phyloP scores from a whole-genome alignment of 352 stramenopile genomes.

The Phytophthora macrochlamydospora region DNA sequence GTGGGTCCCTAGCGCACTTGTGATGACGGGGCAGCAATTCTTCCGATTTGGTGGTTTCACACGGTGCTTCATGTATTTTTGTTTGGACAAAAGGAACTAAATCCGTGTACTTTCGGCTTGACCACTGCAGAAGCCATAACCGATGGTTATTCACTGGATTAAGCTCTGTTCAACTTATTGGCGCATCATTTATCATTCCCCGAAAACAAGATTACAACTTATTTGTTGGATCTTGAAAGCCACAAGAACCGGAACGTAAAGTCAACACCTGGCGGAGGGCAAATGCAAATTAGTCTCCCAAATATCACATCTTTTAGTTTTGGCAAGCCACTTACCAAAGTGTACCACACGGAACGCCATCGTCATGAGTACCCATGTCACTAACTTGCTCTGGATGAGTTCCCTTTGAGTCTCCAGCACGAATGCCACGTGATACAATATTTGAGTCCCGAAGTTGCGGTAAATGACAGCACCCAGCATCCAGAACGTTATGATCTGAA shows the following conservation, averaged over 20 bases:
- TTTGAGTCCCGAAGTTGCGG: constrained; percentile 23
- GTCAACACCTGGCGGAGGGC: neutral
- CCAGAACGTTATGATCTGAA: neutral
- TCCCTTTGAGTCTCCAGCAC: constrained; percentile 38
- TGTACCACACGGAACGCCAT: constrained; percentile 29
- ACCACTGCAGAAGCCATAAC: no score
- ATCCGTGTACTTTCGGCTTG: no score
- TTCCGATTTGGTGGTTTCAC: no score
- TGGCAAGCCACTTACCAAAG: constrained; percentile 14
- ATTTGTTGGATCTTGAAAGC: neutral
- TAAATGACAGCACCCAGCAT: neutral
- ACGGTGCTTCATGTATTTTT: no score
- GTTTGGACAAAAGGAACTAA: no score
- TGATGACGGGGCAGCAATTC: no score
- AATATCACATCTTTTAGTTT: neutral
- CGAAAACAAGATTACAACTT: neutral
- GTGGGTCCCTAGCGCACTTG: no score
- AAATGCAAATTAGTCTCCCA: neutral
- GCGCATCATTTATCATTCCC: no score
- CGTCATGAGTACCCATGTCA: constrained; percentile 33
- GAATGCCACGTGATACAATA: constrained; percentile 35
- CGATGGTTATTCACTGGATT: no score
- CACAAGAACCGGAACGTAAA: neutral
- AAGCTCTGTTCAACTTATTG: neutral
- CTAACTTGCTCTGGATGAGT: constrained; percentile 24